Evolutionary conservation across 805 yeast genomes (phyloP), one percentile per base, ranked within the genome.

Genomic region (Candida easanensis): DNA sequence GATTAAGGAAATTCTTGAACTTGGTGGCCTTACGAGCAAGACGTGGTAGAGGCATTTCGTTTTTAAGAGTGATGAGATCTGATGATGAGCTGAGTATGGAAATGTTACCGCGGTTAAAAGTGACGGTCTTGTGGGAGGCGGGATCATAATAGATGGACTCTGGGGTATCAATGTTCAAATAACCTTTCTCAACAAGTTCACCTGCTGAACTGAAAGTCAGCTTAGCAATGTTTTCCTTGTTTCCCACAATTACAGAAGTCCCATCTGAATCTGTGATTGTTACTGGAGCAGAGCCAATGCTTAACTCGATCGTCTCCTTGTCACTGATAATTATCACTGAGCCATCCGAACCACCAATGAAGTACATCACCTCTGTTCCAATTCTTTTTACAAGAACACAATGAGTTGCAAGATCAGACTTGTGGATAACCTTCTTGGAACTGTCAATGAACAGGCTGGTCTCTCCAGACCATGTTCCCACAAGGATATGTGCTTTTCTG

Each of bases 261-360:
- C 20, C 33, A 3, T 38, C 21, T 18, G 36, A 32, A 22, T 54
- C 48, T 7, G 49, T n/a, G 4, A 58, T 13, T 2, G 42, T 42
- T 19, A 57, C 61, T 7, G 63, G 63, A 0, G 58, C 41, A 5
- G 53, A 44, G 0, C 63, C 61, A 19, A 57, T 47, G 1, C 43
- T 43, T 21, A 47, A 40, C 15, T 31, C 42, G 3, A 18, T 10
- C 2, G n/a, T 13, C 4, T 30, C 37, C 9, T 15, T 17, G 3
- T 40, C 41, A 20, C 17, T 21, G 9, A 33, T 18, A 1, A 48
- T 19, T 1, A 26, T 17, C 3, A 57, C 34, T 11, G 51, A 42
- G 5, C 63, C 63, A 37, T 57, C 51, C 10, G 56, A 54, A 34
- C 54, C 58, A 14, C 62, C 62, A 35, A 41, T 27, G 9, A 55